Percentiles rank a stretch among this genome's conserved stretches.
Evolutionary conservation across 768 basidiomycete species (phyloP).

Genomic region (Serendipita vermifera): DNA sequence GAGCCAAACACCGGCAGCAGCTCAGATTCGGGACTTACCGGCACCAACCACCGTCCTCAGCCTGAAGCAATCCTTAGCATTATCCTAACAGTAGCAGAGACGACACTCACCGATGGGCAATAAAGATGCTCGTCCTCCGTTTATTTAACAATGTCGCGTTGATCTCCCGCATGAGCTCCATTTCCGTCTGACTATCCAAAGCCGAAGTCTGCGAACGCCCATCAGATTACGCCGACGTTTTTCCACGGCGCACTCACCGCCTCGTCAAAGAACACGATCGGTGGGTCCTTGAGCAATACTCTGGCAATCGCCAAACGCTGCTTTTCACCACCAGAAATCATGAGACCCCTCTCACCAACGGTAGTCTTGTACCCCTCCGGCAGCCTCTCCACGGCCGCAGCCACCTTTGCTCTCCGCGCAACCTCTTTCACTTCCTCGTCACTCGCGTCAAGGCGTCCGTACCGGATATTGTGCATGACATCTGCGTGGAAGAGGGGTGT

Average conservation of each 20-base stretch:
- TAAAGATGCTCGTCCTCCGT: conserved; percentile 86
- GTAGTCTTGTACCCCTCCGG: conserved; percentile 82
- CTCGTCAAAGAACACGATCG: conserved; percentile 96
- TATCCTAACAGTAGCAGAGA: not conserved
- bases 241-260: conserved; percentile 45
- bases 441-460: conserved; percentile 74
- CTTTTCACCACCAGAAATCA: conserved; percentile 99
- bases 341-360: conserved; percentile 91
- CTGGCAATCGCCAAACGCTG: conserved; percentile 91
- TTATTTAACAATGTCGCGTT: conserved; percentile 63
- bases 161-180: conserved; percentile 90
- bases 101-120: conserved; percentile 59
- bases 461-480: conserved; percentile 89
- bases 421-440: conserved; percentile 84
- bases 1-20: conserved; percentile 6
- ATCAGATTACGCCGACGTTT: not conserved
- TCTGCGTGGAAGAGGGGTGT: conserved; percentile 95
- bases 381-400: conserved; percentile 60
- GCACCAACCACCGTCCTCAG: conserved; percentile 82
- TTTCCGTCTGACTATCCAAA: conserved; percentile 87
- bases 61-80: conserved; percentile 15
- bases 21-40: conserved; percentile 33
- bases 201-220: conserved; percentile 64
- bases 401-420: conserved; percentile 76
- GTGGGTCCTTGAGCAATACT: conserved; percentile 84